A percentile compares a stretch with the other conserved stretches of the same genome.
Evolutionary conservation across 169 alveolate species (phyloP).

Genomic region (Plasmodium vinckei): DNA sequence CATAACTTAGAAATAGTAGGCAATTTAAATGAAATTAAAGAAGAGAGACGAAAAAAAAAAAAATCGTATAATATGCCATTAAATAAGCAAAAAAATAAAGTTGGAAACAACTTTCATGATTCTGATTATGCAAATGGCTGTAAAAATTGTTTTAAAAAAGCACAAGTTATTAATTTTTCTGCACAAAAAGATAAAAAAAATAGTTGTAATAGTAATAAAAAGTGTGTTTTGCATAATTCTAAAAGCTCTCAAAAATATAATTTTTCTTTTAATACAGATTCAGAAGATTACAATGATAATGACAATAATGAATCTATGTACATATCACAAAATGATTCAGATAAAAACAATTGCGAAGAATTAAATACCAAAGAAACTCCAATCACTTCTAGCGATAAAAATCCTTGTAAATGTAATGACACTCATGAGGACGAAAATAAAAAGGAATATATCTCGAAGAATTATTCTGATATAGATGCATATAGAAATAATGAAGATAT

Average conservation of each 20-base stretch:
- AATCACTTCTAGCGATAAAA: not conserved
- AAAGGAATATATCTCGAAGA: not conserved
- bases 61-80: not conserved
- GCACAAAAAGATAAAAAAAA: slow-evolving; percentile 21
- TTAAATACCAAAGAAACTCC: slow-evolving; percentile 4
- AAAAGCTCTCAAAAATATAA: slow-evolving; percentile 10
- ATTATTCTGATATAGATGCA: slow-evolving; percentile 2
- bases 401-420: slow-evolving; percentile 1
- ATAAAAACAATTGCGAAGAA: slow-evolving; percentile 15
- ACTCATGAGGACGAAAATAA: slow-evolving; percentile 6
- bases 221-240: not conserved
- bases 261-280: slow-evolving; percentile 71
- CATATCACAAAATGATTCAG: slow-evolving; percentile 7
- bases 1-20: not conserved
- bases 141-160: not conserved
- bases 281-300: slow-evolving; percentile 31
- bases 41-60: not conserved
- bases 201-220: not conserved
- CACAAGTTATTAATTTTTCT: slow-evolving; percentile 3
- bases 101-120: not conserved
- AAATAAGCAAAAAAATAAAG: not conserved
- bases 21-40: slow-evolving; percentile 16
- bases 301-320: slow-evolving; percentile 21
- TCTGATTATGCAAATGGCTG: slow-evolving; percentile 15
- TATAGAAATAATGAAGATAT: not conserved